Evolutionary conservation across 805 yeast species (phyloP), one percentile per base, ranked within the genome.

Genomic region (Candida ponderosae): DNA sequence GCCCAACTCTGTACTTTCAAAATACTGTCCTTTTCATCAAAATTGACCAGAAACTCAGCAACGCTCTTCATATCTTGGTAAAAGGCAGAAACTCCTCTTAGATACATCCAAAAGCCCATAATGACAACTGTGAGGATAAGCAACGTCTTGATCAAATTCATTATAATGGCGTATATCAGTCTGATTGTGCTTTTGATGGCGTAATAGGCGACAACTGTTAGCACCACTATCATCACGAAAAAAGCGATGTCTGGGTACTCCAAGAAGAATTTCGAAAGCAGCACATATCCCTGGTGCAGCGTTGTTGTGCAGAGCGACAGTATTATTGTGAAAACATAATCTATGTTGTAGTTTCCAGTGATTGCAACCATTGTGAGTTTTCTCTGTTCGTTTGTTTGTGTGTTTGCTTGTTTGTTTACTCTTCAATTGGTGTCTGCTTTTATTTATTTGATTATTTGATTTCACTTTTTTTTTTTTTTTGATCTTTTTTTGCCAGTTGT

Each of bases 41-140:
- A 20, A 8, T 40, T 32, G 2, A 28, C 16, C 3, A 38, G 23
- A 33, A 34, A 36, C 15, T 38, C 38, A 18, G 38, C 33, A 6
- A 67, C 67, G 34, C 70, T 71, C 18, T 58, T 71, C 44, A 74
- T 73, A 33, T 78, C 81, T 11, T 69, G 73, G 62, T 72, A 50
- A 71, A 76, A 35, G 57, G 62, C 39, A 70, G 74, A 40, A 68
- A 48, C 38, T 1, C 69, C 69, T 34, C 69, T 49, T 16, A 53
- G n/a, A 32, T 60, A 62, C 15, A 62, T 33, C 46, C 60, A 52
- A 6, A 51, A 32, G 4, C 37, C 45, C 0, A 54, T 13, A 2
- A 51, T 20, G 0, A 54, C 18, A 14, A 56, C 13, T 1, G 39
- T 14, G 1, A 55, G 15, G n/a, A 51, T 39, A 1, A 55, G 17